A percentile compares a stretch with the other conserved stretches of the same genome.
phyloP scores from a whole-genome alignment of 768 basidiomycete species.

The Suillus brevipes region DNA sequence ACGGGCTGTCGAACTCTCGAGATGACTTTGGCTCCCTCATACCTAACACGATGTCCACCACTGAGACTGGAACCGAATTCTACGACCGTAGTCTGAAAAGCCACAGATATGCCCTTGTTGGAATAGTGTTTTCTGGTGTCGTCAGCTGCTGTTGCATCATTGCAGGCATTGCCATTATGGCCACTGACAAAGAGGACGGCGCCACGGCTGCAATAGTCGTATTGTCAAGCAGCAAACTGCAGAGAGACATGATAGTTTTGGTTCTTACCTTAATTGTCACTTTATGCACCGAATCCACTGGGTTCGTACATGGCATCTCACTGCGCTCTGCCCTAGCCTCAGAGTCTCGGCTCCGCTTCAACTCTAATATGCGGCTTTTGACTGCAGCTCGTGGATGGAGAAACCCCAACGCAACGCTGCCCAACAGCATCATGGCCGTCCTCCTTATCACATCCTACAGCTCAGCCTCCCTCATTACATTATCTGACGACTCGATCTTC shows the following conservation, averaged over 20 bases:
- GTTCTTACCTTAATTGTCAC: constrained; percentile 27
- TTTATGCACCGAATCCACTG: constrained; percentile 32
- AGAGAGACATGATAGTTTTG: constrained; percentile 26
- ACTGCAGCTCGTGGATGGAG: constrained; percentile 19
- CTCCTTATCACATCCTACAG: constrained; percentile 31
- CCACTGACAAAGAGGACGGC: not conserved
- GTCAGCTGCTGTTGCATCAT: constrained; percentile 26
- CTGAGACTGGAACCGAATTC: constrained; percentile 22
- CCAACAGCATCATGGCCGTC: constrained; percentile 25
- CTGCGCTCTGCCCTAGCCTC: constrained; percentile 30
- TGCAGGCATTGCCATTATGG: constrained; percentile 13
- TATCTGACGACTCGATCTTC: constrained; percentile 4
- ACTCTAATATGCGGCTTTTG: constrained; percentile 31
- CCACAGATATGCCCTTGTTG: constrained; percentile 24
- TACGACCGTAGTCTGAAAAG: constrained; percentile 29
- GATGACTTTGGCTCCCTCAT: not conserved
- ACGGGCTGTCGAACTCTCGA: not conserved
- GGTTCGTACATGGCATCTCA: constrained; percentile 29
- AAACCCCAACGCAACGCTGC: constrained; percentile 24
- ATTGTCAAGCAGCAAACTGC: not conserved
- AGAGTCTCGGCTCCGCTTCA: constrained; percentile 25
- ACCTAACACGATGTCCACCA: not conserved
- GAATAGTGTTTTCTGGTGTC: constrained; percentile 23
- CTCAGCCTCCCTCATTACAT: constrained; percentile 25
- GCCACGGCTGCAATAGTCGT: not conserved